Conservation (phyloP, 129 eudicot genomes). For the Chrysanthemum lavandulifolium region DNA sequence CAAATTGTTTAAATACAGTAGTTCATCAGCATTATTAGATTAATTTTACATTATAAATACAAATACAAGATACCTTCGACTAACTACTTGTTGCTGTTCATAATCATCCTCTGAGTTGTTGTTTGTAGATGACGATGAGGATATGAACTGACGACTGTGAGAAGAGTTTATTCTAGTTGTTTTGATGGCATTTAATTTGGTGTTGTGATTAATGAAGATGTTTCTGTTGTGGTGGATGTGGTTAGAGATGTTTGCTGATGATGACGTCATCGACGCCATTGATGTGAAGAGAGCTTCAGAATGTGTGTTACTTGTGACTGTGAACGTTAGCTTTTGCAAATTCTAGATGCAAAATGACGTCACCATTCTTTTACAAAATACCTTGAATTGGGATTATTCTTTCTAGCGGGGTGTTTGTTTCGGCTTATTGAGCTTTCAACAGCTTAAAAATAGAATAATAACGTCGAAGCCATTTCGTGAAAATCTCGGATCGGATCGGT, state of each 20-base stretch:
- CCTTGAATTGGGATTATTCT: too few relatives aligned
- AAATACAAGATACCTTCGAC: slow-evolving; percentile 45
- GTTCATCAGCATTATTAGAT: slow-evolving; percentile 7
- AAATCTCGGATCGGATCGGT: too few relatives aligned
- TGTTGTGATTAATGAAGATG: slow-evolving; percentile 16
- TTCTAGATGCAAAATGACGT: too few relatives aligned
- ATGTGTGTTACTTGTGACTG: background rate
- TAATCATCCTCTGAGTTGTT: slow-evolving; percentile 29
- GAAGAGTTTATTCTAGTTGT: slow-evolving; percentile 13
- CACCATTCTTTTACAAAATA: too few relatives aligned
- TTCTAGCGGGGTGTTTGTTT: too few relatives aligned
- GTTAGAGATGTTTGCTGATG: slow-evolving; percentile 25
- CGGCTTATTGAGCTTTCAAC: too few relatives aligned
- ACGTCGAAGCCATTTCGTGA: too few relatives aligned
- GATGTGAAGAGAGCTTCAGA: background rate
- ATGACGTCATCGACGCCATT: slow-evolving; percentile 56
- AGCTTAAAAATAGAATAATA: too few relatives aligned
- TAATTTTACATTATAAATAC: background rate
- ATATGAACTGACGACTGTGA: background rate
- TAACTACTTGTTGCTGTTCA: slow-evolving; percentile 19
- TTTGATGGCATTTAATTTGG: slow-evolving; percentile 1
- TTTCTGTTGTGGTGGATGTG: slow-evolving; percentile 17
- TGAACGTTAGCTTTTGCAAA: background rate
- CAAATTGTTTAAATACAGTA: background rate
- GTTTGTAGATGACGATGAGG: slow-evolving; percentile 33